A percentile compares a stretch with the other conserved stretches of the same genome.
phyloP scores from a whole-genome alignment of 176 grass and related monocot genomes.

The Zoysia japonica region DNA sequence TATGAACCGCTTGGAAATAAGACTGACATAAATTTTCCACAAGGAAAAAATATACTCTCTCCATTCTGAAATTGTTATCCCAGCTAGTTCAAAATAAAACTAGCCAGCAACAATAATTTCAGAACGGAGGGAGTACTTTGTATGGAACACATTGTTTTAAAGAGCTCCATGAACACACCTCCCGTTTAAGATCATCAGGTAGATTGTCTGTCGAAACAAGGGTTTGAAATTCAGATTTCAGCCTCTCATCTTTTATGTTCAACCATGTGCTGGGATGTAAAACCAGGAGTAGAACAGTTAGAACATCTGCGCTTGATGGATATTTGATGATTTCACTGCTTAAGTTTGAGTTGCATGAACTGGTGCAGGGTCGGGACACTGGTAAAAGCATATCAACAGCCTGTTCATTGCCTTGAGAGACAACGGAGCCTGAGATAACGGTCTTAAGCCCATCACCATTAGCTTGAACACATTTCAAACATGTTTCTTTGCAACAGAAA shows the following conservation, averaged over 20 bases:
- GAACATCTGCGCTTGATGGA: conserved; percentile 55
- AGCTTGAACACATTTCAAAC: conserved; percentile 50
- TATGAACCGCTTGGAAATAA: conserved; percentile 19
- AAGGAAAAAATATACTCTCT: neutral
- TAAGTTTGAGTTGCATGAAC: conserved; percentile 37
- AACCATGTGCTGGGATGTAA: conserved; percentile 63
- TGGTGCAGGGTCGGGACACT: conserved; percentile 17
- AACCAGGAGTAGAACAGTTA: conserved; percentile 74
- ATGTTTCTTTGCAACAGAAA: conserved; percentile 69
- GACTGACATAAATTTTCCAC: neutral
- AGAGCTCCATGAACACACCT: conserved; percentile 51
- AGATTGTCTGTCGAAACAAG: conserved; percentile 65
- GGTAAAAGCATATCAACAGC: conserved; percentile 64
- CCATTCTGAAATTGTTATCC: no score
- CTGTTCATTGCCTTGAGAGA: conserved; percentile 48
- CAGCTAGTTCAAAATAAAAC: no score
- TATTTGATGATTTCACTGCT: conserved; percentile 45
- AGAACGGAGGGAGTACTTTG: neutral
- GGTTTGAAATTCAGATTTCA: conserved; percentile 63
- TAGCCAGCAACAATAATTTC: no score
- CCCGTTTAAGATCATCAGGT: conserved; percentile 63
- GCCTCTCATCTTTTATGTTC: conserved; percentile 43
- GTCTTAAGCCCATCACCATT: conserved; percentile 45
- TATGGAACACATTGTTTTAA: conserved; percentile 4
- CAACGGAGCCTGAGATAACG: conserved; percentile 49